phyloP scores from a whole-genome alignment of 495 filamentous ascomycete genomes.

The Aspergillus mulundensis region DNA sequence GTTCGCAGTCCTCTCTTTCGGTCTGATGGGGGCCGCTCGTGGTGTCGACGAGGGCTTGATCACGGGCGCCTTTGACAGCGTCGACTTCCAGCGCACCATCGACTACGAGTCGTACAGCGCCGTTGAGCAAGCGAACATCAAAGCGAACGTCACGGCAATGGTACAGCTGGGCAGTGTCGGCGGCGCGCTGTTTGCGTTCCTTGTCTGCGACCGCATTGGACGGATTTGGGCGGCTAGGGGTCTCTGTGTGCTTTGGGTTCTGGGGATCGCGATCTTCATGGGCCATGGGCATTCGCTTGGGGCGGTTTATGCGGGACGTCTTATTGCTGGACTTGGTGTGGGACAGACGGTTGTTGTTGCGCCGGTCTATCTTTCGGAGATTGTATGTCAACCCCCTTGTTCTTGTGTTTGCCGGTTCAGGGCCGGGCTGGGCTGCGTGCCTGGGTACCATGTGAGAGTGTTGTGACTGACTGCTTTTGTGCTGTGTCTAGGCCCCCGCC shows the following conservation, averaged over 20 bases:
- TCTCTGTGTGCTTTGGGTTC: slow-evolving; percentile 61
- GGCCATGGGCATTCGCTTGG: slow-evolving; percentile 53
- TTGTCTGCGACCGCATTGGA: slow-evolving; percentile 63
- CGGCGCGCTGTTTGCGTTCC: slow-evolving; percentile 62
- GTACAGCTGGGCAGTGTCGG: slow-evolving; percentile 66
- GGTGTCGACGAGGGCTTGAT: slow-evolving; percentile 70
- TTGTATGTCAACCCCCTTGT: slow-evolving; percentile 27
- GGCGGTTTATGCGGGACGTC: slow-evolving; percentile 64
- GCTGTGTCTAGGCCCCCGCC: slow-evolving; percentile 41
- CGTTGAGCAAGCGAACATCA: slow-evolving; percentile 55
- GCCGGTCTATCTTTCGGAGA: slow-evolving; percentile 49
- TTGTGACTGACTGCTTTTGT: background rate
- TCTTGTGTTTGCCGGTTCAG: background rate
- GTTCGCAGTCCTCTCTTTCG: slow-evolving; percentile 64
- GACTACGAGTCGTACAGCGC: slow-evolving; percentile 49
- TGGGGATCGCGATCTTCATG: slow-evolving; percentile 68
- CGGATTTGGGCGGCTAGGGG: slow-evolving; percentile 67
- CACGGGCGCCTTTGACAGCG: slow-evolving; percentile 59
- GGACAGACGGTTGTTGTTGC: slow-evolving; percentile 65
- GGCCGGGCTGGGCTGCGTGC: too few species aligned
- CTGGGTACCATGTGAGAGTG: too few species aligned
- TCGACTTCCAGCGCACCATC: slow-evolving; percentile 58
- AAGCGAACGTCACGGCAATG: slow-evolving; percentile 68
- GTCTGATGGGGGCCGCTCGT: slow-evolving; percentile 63
- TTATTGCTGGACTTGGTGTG: slow-evolving; percentile 65